These are phyloP conservation scores for Aspergillus saccharolyticus DNA, from an alignment of 495 filamentous ascomycete species.

Conservation along the genomic window DNA sequence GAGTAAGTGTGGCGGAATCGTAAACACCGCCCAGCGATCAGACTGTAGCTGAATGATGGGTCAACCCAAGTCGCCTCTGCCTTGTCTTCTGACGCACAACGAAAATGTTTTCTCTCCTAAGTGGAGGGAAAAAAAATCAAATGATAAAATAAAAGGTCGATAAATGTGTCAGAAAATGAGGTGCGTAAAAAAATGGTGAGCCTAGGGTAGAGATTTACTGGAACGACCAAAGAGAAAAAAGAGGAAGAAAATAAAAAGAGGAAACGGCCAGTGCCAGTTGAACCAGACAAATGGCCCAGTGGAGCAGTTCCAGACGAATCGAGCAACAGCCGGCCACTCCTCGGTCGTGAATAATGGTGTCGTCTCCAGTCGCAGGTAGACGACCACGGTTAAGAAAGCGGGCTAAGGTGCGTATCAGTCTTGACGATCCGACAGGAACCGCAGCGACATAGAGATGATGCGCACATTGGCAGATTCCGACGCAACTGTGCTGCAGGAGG, in stretches of 20 bases:
- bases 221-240: conserved; percentile 8
- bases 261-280: conserved; percentile 1
- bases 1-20: conserved; percentile 16
- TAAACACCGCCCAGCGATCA: conserved; percentile 19
- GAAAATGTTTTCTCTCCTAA: conserved; percentile 5
- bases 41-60: conserved; percentile 28
- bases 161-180: conserved; percentile 6
- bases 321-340: conserved; percentile 18
- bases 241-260: conserved; percentile 12
- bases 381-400: conserved; percentile 29
- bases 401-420: conserved; percentile 24
- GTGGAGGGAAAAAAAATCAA: conserved; percentile 5
- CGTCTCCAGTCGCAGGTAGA: conserved; percentile 20
- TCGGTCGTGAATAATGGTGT: conserved; percentile 17
- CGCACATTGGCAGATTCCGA: conserved; percentile 39
- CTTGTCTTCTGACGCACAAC: conserved; percentile 21
- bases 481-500: conserved; percentile 40
- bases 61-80: conserved; percentile 18
- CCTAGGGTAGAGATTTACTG: conserved; percentile 18
- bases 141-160: background rate
- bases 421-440: conserved; percentile 30
- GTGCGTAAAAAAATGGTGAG: conserved; percentile 9
- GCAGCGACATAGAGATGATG: conserved; percentile 31
- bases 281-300: conserved; percentile 21
- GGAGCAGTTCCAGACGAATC: conserved; percentile 22